These are phyloP conservation scores for Artemisia tridentata DNA, from an alignment of 129 eudicot species.

Conservation along the genomic window DNA sequence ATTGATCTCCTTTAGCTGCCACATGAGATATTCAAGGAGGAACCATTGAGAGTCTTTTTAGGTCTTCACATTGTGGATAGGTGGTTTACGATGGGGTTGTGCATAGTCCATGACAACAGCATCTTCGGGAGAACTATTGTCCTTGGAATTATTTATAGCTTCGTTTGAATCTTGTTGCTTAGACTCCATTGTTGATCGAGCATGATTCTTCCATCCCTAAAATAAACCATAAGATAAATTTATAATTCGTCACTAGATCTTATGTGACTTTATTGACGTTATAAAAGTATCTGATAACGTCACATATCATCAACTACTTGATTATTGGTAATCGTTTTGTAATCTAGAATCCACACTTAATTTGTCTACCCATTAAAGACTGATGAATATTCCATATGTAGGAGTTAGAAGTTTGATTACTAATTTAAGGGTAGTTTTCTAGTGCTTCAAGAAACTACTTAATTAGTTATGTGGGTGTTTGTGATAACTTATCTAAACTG, in stretches of 20 bases:
- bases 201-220: constrained; percentile 57
- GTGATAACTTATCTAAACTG: no score
- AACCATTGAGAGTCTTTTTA: constrained; percentile 27
- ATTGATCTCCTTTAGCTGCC: constrained; percentile 18
- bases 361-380: neutral
- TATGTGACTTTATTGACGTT: neutral
- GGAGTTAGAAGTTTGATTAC: neutral
- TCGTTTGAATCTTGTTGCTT: constrained; percentile 42
- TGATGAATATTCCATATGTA: neutral
- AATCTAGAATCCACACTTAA: neutral
- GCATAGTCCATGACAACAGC: constrained; percentile 88
- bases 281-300: constrained; percentile 4
- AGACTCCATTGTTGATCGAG: constrained; percentile 48
- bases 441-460: no score
- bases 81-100: constrained; percentile 86
- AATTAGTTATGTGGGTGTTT: no score
- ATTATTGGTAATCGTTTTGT: constrained; percentile 1
- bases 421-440: neutral
- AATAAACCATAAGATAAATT: neutral
- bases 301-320: neutral
- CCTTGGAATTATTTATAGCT: constrained; percentile 29
- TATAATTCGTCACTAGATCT: neutral
- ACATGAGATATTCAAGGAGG: constrained; percentile 6
- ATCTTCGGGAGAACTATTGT: constrained; percentile 45
- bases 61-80: constrained; percentile 71